Base-by-base conservation (phyloP, 129 eudicot genomes). In the Chrysanthemum makinoi region DNA sequence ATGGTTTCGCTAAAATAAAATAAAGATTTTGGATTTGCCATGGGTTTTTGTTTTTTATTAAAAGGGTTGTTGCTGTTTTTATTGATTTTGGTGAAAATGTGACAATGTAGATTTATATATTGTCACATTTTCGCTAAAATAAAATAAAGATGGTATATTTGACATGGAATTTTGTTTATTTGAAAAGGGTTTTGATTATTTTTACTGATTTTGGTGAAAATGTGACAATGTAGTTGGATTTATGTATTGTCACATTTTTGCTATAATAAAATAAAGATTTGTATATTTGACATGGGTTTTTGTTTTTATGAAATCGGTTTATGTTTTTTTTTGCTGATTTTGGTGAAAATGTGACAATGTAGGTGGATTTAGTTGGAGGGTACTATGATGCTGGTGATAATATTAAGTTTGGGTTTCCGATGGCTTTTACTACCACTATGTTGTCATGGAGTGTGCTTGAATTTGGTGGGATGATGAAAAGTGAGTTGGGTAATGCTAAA, bases 351-450 rank as follows among this genome's bases (percentile, higher is more conserved):
- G 74, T 54, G 86, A 65, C 73, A 90, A 90, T 86, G 91, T 83
- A 94, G 99, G 91, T 95, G 33, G 91, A 87, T 86, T 90, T 87
- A 66, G 99, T 86, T 2, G 99, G 99, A 65, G 99, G 99, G 62
- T 95, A 95, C 62, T 95, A 90, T 50, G 99, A 95, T 72, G 96
- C 97, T 57, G 99, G 99, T 46, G 99, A 95, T 43, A 95, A 95
- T 57, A 85, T 95, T 22, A 95, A 95, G 84, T 95, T 95, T 81
- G 99, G 97, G 19, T 95, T 82, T 62, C 99, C 97, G 4, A 95
- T 95, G 99, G 97, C 97, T 0, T 95, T 95, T 74, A 95, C 99
- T 33, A 90, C 99, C 65, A 95, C 99, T 2, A 95, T 95, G 99
- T 74, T 95, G 16, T 90, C 99, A 67, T 95, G 99, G 99, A 90